Conservation (phyloP, 495 filamentous ascomycete genomes). For the Usnea hakonensis region DNA sequence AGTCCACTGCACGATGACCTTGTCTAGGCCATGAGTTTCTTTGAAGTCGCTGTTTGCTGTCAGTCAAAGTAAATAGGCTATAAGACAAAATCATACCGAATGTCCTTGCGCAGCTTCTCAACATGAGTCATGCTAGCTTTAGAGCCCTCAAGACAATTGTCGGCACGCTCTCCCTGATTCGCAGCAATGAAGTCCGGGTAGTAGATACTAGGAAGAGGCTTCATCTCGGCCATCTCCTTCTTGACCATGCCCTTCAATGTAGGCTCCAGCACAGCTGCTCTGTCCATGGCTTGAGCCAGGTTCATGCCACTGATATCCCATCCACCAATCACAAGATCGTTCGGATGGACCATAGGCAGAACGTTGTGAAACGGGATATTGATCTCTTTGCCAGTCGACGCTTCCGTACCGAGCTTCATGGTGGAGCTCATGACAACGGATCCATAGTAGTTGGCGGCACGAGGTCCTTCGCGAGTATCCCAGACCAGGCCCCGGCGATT, state of each 20-base stretch:
- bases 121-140: slow-evolving; percentile 83
- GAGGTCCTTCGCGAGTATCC: slow-evolving; percentile 86
- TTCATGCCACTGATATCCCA: slow-evolving; percentile 95
- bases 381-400: slow-evolving; percentile 78
- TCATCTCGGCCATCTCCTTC: slow-evolving; percentile 87
- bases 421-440: slow-evolving; percentile 95
- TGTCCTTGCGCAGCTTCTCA: slow-evolving; percentile 89
- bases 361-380: slow-evolving; percentile 94
- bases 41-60: slow-evolving; percentile 70
- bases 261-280: slow-evolving; percentile 88
- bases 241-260: slow-evolving; percentile 78
- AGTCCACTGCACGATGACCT: slow-evolving; percentile 97
- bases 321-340: slow-evolving; percentile 89
- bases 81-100: slow-evolving; percentile 53
- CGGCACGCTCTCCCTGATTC: slow-evolving; percentile 95
- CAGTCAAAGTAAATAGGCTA: slow-evolving; percentile 7
- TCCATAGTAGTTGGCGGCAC: slow-evolving; percentile 90
- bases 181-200: slow-evolving; percentile 99
- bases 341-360: slow-evolving; percentile 95
- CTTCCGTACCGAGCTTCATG: slow-evolving; percentile 87
- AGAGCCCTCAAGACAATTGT: slow-evolving; percentile 77
- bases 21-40: slow-evolving; percentile 74
- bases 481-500: slow-evolving; percentile 80
- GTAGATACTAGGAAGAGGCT: slow-evolving; percentile 90
- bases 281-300: slow-evolving; percentile 88